These are phyloP conservation scores for Plasmodium knowlesi DNA, from an alignment of 169 alveolate species.

Conservation along the genomic window DNA sequence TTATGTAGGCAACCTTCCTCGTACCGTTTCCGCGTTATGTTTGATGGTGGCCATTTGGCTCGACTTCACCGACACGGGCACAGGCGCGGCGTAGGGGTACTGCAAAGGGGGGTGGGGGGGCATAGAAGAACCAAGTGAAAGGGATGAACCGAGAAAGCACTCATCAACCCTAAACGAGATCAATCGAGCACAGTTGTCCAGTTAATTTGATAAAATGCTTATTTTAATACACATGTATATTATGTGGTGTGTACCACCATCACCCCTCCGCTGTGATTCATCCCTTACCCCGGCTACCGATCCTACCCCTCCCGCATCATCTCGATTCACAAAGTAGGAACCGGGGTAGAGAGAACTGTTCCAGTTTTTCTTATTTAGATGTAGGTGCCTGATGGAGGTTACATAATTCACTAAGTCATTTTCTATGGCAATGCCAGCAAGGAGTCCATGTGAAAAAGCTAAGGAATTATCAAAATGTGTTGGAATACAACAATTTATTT, in stretches of 20 bases:
- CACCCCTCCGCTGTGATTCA: neutral
- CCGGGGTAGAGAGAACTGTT: slow-evolving; percentile 61
- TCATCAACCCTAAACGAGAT: neutral
- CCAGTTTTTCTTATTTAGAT: slow-evolving; percentile 46
- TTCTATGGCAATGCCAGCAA: slow-evolving; percentile 64
- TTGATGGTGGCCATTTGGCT: slow-evolving; percentile 66
- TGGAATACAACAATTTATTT: slow-evolving; percentile 35
- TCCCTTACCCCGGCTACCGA: neutral
- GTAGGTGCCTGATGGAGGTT: slow-evolving; percentile 53
- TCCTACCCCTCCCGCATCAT: neutral
- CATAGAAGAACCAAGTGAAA: neutral
- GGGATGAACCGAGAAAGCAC: neutral
- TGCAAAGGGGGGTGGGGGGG: neutral
- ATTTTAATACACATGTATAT: neutral
- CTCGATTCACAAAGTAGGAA: slow-evolving; percentile 15
- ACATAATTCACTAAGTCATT: slow-evolving; percentile 45
- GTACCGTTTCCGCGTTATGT: slow-evolving; percentile 57
- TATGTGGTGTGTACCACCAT: neutral
- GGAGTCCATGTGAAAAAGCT: slow-evolving; percentile 55
- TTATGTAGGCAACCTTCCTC: neutral
- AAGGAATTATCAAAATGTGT: slow-evolving; percentile 61
- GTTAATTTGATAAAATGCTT: neutral
- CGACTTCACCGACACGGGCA: slow-evolving; percentile 50
- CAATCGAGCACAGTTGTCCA: neutral
- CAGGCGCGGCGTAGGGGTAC: slow-evolving; percentile 57